Base-by-base conservation (phyloP, 495 filamentous ascomycete genomes). In the Aspergillus mulundensis region DNA sequence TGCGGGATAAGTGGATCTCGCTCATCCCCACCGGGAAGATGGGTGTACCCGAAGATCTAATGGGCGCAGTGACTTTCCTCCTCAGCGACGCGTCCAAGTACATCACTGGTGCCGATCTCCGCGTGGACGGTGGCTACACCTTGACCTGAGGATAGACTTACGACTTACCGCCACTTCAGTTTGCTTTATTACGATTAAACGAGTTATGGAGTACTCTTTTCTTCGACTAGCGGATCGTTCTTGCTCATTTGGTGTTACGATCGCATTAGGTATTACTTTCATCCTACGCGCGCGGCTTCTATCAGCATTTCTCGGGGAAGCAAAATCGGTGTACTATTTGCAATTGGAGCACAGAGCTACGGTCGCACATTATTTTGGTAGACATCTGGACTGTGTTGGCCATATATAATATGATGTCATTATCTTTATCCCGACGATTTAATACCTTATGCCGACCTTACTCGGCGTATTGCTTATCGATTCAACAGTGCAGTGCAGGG, bases 101-200 rank as follows among this genome's bases (percentile, higher is more conserved):
- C 74, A 84, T 97, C 42, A 97, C 91, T 14, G 93, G 94, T 12
- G 88, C 91, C 8, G 92, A 97, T 61, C 74, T 97, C 54, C 80
- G 91, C 15, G 90, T 96, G 19, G 92, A 97, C 66, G 93, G 93
- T 41, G 91, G 91, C 12, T 97, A 96, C 69, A 96, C 91, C 20
- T 70, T 90, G 50, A 95, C 87, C 56, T 92, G 85, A 80, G 36
- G 5, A 23, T 42, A 23, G 16, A 15, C 19, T 38, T 11, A 6
- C 38, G 7, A 11, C 18, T 25, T 38, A 18, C 28, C 32, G 40
- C 30, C 34, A 24, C 34, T 39, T 18, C 36, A n/a, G 19, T 48
- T 51, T 50, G 21, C 3, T 20, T 57, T 49, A 16, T 54, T 23
- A 50, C 48, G 7, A 24, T 7, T 20, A 8, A 20, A 21, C 36